These are phyloP conservation scores for Fusarium penzigii DNA, from an alignment of 2,329 filamentous ascomycete genomes.

Conservation along the genomic window DNA sequence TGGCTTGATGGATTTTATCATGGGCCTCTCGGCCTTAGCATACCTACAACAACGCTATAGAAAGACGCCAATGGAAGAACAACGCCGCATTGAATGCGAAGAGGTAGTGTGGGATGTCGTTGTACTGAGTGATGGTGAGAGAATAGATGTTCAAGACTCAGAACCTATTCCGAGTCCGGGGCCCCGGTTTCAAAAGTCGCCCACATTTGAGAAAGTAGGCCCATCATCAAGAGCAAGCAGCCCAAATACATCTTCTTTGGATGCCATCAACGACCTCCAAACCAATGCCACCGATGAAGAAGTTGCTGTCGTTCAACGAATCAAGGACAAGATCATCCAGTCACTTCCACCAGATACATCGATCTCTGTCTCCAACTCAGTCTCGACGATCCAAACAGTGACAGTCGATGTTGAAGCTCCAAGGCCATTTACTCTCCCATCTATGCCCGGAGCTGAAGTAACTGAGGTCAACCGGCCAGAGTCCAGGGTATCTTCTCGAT, in stretches of 20 bases:
- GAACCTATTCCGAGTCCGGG: neutral
- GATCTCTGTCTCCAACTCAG: slow-evolving; percentile 61
- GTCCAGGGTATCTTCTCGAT: slow-evolving; percentile 8
- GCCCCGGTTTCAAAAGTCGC: neutral
- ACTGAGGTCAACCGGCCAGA: slow-evolving; percentile 50
- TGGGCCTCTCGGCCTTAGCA: slow-evolving; percentile 61
- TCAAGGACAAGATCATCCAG: slow-evolving; percentile 56
- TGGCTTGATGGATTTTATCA: slow-evolving; percentile 60
- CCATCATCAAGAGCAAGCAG: slow-evolving; percentile 2
- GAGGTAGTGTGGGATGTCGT: slow-evolving; percentile 69
- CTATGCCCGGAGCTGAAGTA: slow-evolving; percentile 60
- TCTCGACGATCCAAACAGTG: slow-evolving; percentile 62
- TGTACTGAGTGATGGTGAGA: slow-evolving; percentile 58
- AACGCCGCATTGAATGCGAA: slow-evolving; percentile 47
- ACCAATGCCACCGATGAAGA: slow-evolving; percentile 31
- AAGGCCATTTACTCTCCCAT: slow-evolving; percentile 50
- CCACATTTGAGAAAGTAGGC: neutral
- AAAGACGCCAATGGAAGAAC: slow-evolving; percentile 52
- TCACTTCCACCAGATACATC: slow-evolving; percentile 56
- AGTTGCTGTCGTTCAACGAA: slow-evolving; percentile 44
- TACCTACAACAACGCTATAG: slow-evolving; percentile 61
- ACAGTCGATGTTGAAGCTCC: slow-evolving; percentile 63
- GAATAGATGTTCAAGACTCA: slow-evolving; percentile 51
- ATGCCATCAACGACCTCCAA: neutral
- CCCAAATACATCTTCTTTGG: neutral